Base-by-base conservation (phyloP, 441 rosid genomes). In the Populus hybrid region DNA sequence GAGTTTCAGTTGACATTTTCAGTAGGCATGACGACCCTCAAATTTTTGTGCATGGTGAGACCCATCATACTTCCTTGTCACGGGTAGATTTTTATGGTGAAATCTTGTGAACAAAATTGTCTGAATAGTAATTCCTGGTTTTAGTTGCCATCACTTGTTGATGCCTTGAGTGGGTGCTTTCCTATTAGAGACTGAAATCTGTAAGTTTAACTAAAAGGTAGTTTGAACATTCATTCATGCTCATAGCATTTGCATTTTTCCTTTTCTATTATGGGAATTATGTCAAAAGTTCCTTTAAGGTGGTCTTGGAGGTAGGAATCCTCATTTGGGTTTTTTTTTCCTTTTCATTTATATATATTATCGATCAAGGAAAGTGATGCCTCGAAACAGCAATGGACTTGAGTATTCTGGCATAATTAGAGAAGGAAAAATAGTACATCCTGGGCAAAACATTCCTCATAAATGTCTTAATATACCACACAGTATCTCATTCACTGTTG, bases 21-120 rank as follows among this genome's bases (percentile, higher is more conserved):
- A 96, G 98, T 85, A 89, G 99, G 89, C 98, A 94, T 83, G 97
- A 90, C 85, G 96, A 95, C 74, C 97, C 95, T 20, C 87, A 85
- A 80, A 89, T 92, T 81, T 91, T 86, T 87, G 99, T 91, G 74
- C 99, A 97, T 77, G 99, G 99, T 97, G 84, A 89, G 93, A 28
- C 10, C 46, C 42, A 24, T 75, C 46, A 67, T 69, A 40, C 78
- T 72, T 8, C 76, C 54, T 69, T 54, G 26, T 63, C 34, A 26
- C 59, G 8, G 14, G 18, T 74, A 34, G 34, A 23, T 66, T 79
- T 72, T 40, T 64, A 57, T 12, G 18, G 59, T 36, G 23, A 18
- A 75, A 35, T 30, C 23, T 67, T 76, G n/a, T 65, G 54, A 61
- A 67, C 26, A 75, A 72, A 21, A 70, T 54, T 26, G 6, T 42